Conservation (phyloP, 345 rosid genomes). For the Eucalyptus viminalis region DNA sequence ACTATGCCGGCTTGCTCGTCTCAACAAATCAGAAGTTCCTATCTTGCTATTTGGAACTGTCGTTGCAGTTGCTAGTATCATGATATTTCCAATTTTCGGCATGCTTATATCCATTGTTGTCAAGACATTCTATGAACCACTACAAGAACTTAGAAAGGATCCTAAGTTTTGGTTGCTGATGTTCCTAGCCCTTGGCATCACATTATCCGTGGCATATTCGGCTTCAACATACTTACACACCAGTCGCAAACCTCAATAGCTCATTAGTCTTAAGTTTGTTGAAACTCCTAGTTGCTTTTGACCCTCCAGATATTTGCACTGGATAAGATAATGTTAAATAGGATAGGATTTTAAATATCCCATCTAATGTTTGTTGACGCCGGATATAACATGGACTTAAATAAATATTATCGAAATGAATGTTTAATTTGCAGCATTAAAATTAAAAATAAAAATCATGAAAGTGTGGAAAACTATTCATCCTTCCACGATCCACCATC, state of each 20-base stretch:
- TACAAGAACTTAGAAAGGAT: constrained; percentile 39
- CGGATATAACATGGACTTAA: neutral
- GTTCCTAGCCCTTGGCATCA: neutral
- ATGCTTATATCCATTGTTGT: constrained; percentile 38
- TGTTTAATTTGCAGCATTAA: neutral
- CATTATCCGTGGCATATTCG: constrained; percentile 30
- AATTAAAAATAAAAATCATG: neutral
- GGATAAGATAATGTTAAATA: neutral
- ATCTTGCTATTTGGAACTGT: constrained; percentile 44
- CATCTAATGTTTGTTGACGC: too few species aligned
- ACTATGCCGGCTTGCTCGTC: constrained; percentile 44
- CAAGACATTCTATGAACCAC: constrained; percentile 45
- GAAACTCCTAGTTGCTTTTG: neutral
- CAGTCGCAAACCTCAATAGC: neutral
- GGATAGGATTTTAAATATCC: neutral
- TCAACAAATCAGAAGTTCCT: constrained; percentile 81
- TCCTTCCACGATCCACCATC: neutral
- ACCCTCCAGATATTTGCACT: rapidly evolving
- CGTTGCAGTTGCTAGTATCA: constrained; percentile 37
- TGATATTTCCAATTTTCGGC: constrained; percentile 49
- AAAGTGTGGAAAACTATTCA: neutral
- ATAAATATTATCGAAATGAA: neutral
- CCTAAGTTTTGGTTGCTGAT: constrained; percentile 59
- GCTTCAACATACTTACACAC: constrained; percentile 28
- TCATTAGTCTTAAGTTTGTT: neutral